Conservation (phyloP, 352 stramenopile species). For the Pythium aquatile region DNA sequence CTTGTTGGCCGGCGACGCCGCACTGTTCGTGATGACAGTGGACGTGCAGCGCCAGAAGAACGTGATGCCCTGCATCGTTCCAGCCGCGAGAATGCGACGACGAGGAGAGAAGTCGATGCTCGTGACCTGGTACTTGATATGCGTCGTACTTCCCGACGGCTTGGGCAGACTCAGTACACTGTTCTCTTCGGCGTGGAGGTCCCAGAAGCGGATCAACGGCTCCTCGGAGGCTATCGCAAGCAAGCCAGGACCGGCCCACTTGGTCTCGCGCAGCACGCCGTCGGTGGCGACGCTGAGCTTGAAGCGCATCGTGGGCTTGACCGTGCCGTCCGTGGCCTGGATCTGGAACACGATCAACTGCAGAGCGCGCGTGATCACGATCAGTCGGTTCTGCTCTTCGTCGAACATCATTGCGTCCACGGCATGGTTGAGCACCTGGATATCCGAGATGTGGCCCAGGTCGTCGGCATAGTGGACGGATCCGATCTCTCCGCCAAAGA, state of each 20-base stretch:
- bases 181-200: conserved; percentile 90
- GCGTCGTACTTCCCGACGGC: conserved; percentile 4
- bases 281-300: conserved; percentile 90
- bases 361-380: conserved; percentile 90
- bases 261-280: conserved; percentile 73
- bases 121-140: conserved; percentile 64
- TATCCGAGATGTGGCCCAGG: conserved; percentile 89
- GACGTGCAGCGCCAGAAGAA: conserved; percentile 89
- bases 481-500: conserved; percentile 91
- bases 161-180: conserved; percentile 87
- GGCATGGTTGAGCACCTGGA: conserved; percentile 81
- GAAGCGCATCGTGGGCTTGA: conserved; percentile 83
- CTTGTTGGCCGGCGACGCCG: neutral
- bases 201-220: conserved; percentile 90
- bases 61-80: conserved; percentile 80
- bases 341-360: conserved; percentile 91
- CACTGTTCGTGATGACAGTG: conserved; percentile 27
- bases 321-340: conserved; percentile 66
- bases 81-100: conserved; percentile 85
- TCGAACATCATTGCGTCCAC: conserved; percentile 92
- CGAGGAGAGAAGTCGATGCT: conserved; percentile 88
- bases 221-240: conserved; percentile 90
- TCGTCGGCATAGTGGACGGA: conserved; percentile 92
- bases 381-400: conserved; percentile 72
- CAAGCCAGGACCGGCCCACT: conserved; percentile 88